Evolutionary conservation across 2,329 filamentous ascomycete species (phyloP).

Genomic region (Fusarium redolens): DNA sequence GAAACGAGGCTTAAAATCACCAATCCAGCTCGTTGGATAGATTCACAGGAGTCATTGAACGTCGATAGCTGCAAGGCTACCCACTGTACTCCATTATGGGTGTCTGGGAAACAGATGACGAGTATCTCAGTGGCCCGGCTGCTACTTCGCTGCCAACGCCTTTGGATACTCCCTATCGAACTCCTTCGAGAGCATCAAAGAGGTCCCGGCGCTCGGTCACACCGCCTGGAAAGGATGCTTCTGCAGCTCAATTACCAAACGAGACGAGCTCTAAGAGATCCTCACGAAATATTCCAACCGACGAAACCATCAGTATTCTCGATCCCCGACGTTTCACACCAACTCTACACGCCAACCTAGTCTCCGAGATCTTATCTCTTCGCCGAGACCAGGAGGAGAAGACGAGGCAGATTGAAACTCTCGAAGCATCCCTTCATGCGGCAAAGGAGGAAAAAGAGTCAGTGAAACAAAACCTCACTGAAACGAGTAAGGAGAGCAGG

Average conservation of each 20-base stretch:
- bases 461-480: conserved; percentile 70
- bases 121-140: conserved; percentile 64
- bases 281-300: conserved; percentile 68
- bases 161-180: conserved; percentile 77
- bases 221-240: conserved; percentile 68
- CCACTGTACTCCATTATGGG: conserved; percentile 56
- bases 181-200: conserved; percentile 72
- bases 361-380: conserved; percentile 90
- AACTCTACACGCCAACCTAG: conserved; percentile 91
- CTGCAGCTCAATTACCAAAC: conserved; percentile 63
- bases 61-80: neutral
- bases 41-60: neutral
- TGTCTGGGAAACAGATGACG: conserved; percentile 72
- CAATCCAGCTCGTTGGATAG: neutral
- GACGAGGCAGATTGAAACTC: conserved; percentile 82
- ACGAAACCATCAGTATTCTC: conserved; percentile 79
- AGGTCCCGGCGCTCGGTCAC: conserved; percentile 76
- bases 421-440: conserved; percentile 80
- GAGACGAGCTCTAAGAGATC: conserved; percentile 62
- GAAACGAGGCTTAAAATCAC: neutral
- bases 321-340: conserved; percentile 95
- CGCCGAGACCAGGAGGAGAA: conserved; percentile 93
- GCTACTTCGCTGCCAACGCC: conserved; percentile 75
- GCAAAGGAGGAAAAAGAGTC: conserved; percentile 80
- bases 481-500: conserved; percentile 79